Evolutionary conservation across 2,329 filamentous ascomycete genomes (phyloP), one percentile per base, ranked within the genome.

Genomic region (Cordyceps farinosa): DNA sequence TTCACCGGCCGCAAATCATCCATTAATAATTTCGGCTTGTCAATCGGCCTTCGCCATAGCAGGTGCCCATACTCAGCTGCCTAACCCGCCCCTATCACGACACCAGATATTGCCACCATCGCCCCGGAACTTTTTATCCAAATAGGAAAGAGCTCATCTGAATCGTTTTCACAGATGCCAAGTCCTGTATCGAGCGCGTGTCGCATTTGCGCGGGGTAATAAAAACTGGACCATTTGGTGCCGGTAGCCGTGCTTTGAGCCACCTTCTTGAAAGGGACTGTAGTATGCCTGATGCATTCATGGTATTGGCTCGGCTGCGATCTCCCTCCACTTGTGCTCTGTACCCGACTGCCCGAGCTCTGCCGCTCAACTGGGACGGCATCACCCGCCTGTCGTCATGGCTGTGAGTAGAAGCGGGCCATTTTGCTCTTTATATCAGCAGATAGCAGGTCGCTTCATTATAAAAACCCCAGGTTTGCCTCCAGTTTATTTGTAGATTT

Each of bases 191-290:
- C 44, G 42, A 50, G 22, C n/a, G n/a, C n/a, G n/a, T 22, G 22
- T 30, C 30, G 42, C 42, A 13, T 57, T 32, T 50, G 3, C 45
- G 45, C 45, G 56, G 56, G 44, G 56, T 30, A 40, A 44, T 47
- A 45, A 56, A 47, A 59, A 59, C 34, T 59, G 56, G 56, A 50
- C 22, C 56, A 4, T n/a, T 50, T 2, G 22, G 56, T 59, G 56
- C 56, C 56, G 56, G 56, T 59, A 59, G 44, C 56, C 56, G 56
- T 50, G 40, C 40, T 5, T 40, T 48, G 13, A 45, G 17, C 27
- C 44, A 58, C 56, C 56, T 59, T 59, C 56, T 59, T 22, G 15
- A 32, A 40, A 29, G 22, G 42, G 56, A 59, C 13, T 36, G 13
- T 29, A 29, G 22, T n/a, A 42, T n/a, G 7, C 38, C n/a, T 40